Percentiles rank a stretch among this genome's conserved stretches.
These are phyloP conservation scores for Triglochin maritima DNA, from an alignment of 106 monocot genomes.

Conservation along the genomic window DNA sequence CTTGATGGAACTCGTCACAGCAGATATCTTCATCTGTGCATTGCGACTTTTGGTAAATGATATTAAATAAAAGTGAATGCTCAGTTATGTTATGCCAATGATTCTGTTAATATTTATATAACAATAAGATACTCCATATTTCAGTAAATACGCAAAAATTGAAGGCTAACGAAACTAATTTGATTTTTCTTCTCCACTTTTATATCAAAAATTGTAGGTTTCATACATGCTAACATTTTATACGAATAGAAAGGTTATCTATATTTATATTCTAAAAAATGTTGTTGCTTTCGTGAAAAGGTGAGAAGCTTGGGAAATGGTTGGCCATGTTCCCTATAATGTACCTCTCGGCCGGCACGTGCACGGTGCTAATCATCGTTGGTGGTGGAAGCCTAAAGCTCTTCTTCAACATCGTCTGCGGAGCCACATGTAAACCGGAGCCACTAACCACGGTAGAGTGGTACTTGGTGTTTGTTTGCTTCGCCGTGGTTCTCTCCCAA, in stretches of 20 bases:
- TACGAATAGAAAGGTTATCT: background rate
- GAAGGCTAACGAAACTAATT: too few relatives aligned
- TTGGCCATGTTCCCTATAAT: conserved; percentile 52
- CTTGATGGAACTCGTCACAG: conserved; percentile 58
- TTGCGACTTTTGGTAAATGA: conserved; percentile 39
- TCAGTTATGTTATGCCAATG: background rate
- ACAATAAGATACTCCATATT: background rate
- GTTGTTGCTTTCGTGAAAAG: conserved; percentile 11
- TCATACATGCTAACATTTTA: too few relatives aligned
- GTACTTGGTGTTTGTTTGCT: conserved; percentile 82
- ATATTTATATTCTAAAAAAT: background rate
- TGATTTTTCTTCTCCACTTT: too few relatives aligned
- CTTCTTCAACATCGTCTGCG: conserved; percentile 56
- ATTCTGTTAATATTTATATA: background rate
- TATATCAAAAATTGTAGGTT: too few relatives aligned
- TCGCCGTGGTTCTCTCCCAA: conserved; percentile 58
- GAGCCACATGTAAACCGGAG: conserved; percentile 23
- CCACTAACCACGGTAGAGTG: conserved; percentile 65
- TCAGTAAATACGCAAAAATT: too few relatives aligned
- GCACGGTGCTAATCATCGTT: conserved; percentile 60
- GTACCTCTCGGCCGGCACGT: conserved; percentile 88
- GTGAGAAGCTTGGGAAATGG: conserved; percentile 46
- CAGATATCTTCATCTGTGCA: conserved; percentile 67
- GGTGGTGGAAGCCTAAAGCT: conserved; percentile 84
- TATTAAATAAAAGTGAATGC: background rate